Evolutionary conservation across 306 rosid genomes (phyloP), one percentile per base, ranked within the genome.

Genomic region (Acacia confusa): DNA sequence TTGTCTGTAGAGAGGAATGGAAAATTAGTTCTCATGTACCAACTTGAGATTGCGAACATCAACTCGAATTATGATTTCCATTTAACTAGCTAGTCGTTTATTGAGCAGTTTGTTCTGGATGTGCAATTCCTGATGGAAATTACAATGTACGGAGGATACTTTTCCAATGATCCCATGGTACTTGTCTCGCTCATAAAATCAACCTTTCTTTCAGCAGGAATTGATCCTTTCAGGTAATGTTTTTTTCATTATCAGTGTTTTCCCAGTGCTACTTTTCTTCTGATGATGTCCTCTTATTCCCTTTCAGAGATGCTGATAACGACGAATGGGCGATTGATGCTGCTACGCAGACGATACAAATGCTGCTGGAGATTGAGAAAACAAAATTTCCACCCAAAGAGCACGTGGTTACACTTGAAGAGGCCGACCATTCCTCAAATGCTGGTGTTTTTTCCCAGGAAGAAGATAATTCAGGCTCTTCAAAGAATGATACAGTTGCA

Each of bases 61-160:
- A 60, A 25, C 58, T 63, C 8, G 24, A 43, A 19, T 78, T 34
- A 19, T 66, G 43, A 80, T 78, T 61, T 84, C 70, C 22, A 13
- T 27, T 55, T n/a, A 55, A 78, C 28, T n/a, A 25, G 34, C 17
- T 63, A 66, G 73, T 47, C 60, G 74, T 68, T 58, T 66, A 9
- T 74, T 79, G 45, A 75, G 70, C 86, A 93, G 92, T 85, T 90
- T 85, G 74, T 90, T 77, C 79, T 93, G 88, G 96, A 93, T 70
- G 86, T 91, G 83, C 90, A 86, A 82, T 93, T 93, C 83, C 88
- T 91, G 72, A 90, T 84, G 82, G 96, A 93, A 85, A 87, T 90
- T 63, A 81, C 89, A 19, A 88, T 79, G 80, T 68, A 78, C 67
- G 97, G 94, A 69, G 97, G 92, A 69, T 93, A 91, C 79, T 90